Evolutionary conservation across 306 rosid genomes (phyloP).

Genomic region (Vigna mungo): DNA sequence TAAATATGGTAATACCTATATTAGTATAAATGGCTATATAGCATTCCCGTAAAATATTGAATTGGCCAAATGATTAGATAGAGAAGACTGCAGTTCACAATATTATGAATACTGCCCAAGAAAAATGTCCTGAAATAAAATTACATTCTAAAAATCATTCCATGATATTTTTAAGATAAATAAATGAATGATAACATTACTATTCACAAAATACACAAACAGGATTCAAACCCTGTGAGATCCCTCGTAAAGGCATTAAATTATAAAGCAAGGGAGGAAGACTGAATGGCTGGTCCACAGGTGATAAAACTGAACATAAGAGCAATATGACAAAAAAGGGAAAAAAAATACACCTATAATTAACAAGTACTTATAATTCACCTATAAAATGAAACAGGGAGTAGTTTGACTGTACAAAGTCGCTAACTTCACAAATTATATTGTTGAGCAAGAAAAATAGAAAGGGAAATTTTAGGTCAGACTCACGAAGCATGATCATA

Average conservation of each 20-base stretch:
- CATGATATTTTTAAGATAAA: conserved; percentile 9
- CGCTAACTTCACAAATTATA: conserved; percentile 15
- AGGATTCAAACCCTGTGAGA: not conserved
- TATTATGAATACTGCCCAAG: conserved; percentile 1
- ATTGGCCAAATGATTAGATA: conserved; percentile 5
- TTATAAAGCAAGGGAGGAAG: not conserved
- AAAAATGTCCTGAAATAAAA: not conserved
- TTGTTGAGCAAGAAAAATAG: not conserved
- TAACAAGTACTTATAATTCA: conserved; percentile 23
- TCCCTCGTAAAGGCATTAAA: conserved; percentile 16
- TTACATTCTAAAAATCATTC: not conserved
- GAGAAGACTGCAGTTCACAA: not conserved
- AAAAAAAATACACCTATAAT: conserved; percentile 7
- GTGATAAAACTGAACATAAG: conserved; percentile 7
- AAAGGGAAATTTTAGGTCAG: conserved; percentile 25
- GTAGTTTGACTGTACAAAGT: conserved; percentile 7
- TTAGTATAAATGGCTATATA: conserved; percentile 22
- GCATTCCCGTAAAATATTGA: conserved; percentile 20
- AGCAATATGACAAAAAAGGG: not conserved
- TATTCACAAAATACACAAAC: not conserved
- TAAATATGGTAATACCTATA: conserved; percentile 9
- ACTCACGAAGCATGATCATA: conserved; percentile 98
- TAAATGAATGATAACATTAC: conserved; percentile 1
- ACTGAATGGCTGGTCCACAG: not conserved
- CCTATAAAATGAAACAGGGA: conserved; percentile 23